Base-by-base conservation (phyloP, 23 red algal genomes). In the Cyanidiococcus yangmingshanensis region DNA sequence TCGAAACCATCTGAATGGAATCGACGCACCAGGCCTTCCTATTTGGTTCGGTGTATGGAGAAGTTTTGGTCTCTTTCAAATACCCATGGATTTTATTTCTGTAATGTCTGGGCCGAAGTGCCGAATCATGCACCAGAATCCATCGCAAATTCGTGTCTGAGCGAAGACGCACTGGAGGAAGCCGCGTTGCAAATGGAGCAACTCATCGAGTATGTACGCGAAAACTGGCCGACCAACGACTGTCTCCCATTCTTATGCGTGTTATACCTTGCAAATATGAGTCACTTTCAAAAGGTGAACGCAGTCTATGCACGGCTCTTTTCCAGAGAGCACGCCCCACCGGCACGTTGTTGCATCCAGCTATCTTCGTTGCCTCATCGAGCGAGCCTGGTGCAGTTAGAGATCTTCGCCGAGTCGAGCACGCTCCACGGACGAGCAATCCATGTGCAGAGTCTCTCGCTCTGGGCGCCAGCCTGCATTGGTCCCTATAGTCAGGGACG, bases 401-500 rank as follows among this genome's bases (percentile, higher is more conserved):
- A 90, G 68, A 82, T 82, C 0, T 74, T 83, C 74, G 87, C 79
- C 76, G 34, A 82, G 71, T 74, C 80, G 15, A 67, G 57, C 54
- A 57, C 76, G 15, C 2, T 34, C 15, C 57, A 36, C 24, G 34
- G 81, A 21, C 41, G 76, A 24, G 37, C 37, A 54, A 2, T 98
- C 38, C 94, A 98, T 77, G 88, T 98, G 29, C 87, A 98, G 82
- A 86, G 82, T 54, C 59, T 98, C 0, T 98, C 94, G 39, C 82
- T 87, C 54, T 98, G 94, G 94, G 94, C 94, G 1, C 94, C 94
- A 29, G 87, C 87, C 21, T 98, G 94, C 77, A 98, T 98, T 75
- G 94, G 94, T 1, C 94, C 94, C 0, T 98, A 98, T 58, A 76
- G 79, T 26, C 94, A 98, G 63, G 83, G 82, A 57, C 68, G 82